Base-by-base conservation (phyloP, 306 rosid genomes). In the Lathyrus oleraceus region DNA sequence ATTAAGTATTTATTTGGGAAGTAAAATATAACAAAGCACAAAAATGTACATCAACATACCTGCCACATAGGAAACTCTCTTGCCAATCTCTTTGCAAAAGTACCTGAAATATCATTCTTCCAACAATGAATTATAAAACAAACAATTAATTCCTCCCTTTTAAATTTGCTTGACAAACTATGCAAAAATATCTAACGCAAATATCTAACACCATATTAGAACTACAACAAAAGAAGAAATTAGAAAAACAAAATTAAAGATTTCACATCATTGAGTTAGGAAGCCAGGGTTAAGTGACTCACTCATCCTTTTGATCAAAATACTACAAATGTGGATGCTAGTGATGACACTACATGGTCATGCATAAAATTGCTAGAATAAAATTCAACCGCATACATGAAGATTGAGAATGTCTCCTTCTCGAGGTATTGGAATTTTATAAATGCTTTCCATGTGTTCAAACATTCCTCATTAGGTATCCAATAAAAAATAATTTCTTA, bases 11-110 rank as follows among this genome's bases (percentile, higher is more conserved):
- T 19, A n/a, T 17, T 28, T 12, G 53, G 43, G 8, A 61, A 75
- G 36, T 17, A 61, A 64, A 8, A 25, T 67, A 40, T 10, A 67
- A 15, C 42, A 64, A 70, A 59, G 75, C 40, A 73, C 30, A 81
- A 64, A 70, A 47, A 59, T 5, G n/a, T 65, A 56, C 44, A 54
- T 76, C 54, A 72, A 65, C 81, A 69, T 87, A 94, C 98, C 97
- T 94, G 96, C 96, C 98, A 94, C 20, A 74, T 81, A 30, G 96
- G 97, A 86, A 90, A 94, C 83, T 87, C 96, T 75, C 79, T 81
- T 3, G 85, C 96, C 91, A 94, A 70, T 81, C 85, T 90, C 81
- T 87, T 85, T 66, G 95, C 86, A 85, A 94, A 94, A 72, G 95
- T 87, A 73, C 97, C 98, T 94, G 86, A 60, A 83, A 68, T 60